Conservation (phyloP, 2,329 filamentous ascomycete species). For the Clonostachys sp. region DNA sequence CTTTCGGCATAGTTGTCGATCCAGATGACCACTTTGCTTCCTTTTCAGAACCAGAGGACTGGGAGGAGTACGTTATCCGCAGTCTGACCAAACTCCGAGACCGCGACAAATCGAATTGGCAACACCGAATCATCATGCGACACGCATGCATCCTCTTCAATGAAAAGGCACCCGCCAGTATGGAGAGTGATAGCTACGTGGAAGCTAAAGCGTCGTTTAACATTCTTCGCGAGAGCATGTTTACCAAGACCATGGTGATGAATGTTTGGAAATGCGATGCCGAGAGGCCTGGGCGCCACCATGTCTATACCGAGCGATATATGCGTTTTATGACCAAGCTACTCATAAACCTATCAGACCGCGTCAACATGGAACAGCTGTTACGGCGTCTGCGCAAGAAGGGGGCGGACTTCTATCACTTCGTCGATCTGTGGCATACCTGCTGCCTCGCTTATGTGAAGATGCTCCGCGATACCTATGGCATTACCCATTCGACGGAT, state of each 20-base stretch:
- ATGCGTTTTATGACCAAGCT: constrained; percentile 76
- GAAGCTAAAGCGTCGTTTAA: constrained; percentile 71
- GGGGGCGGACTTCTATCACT: constrained; percentile 68
- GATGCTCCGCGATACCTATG: constrained; percentile 43
- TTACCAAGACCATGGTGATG: constrained; percentile 91
- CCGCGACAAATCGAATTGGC: constrained; percentile 92
- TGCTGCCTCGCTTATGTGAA: constrained; percentile 50
- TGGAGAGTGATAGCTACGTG: background rate
- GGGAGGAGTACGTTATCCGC: constrained; percentile 50
- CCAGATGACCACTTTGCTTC: constrained; percentile 24
- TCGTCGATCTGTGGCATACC: constrained; percentile 54
- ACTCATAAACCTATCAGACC: constrained; percentile 70
- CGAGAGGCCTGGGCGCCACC: constrained; percentile 78
- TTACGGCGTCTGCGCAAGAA: constrained; percentile 78
- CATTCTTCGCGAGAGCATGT: constrained; percentile 68
- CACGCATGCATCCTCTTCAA: constrained; percentile 55
- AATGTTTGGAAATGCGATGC: constrained; percentile 94
- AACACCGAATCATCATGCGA: constrained; percentile 83
- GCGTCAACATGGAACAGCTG: constrained; percentile 70
- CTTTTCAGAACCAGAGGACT: constrained; percentile 47
- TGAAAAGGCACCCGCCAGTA: constrained; percentile 13
- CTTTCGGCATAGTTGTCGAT: constrained; percentile 35
- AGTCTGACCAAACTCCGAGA: constrained; percentile 48
- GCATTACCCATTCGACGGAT: constrained; percentile 38
- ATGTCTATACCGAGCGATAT: constrained; percentile 87